Conservation (phyloP, 2,329 filamentous ascomycete genomes). For the Aureobasidium sp. region DNA sequence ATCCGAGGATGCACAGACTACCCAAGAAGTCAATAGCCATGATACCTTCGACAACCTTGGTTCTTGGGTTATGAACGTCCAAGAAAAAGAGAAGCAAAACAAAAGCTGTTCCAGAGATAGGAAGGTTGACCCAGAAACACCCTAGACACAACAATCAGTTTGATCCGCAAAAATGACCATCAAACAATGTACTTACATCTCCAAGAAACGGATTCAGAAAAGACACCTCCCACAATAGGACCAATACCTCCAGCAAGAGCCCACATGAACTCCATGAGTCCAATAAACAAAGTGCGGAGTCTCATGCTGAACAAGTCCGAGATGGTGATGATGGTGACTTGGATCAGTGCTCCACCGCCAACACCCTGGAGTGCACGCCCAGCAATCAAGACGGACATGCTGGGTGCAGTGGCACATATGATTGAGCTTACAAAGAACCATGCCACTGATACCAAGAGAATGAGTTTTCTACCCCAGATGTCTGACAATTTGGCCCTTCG, state of each 20-base stretch:
- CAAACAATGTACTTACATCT: constrained; percentile 15
- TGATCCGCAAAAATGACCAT: not conserved
- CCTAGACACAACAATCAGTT: not conserved
- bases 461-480: constrained; percentile 50
- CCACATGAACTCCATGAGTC: constrained; percentile 45
- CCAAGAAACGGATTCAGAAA: constrained; percentile 29
- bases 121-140: constrained; percentile 46
- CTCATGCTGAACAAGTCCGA: constrained; percentile 46
- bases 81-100: constrained; percentile 43
- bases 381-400: constrained; percentile 44
- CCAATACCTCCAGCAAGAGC: constrained; percentile 45
- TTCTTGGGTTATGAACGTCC: constrained; percentile 47
- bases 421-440: constrained; percentile 43
- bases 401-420: constrained; percentile 38
- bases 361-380: constrained; percentile 46
- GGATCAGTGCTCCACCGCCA: constrained; percentile 44
- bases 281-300: constrained; percentile 37
- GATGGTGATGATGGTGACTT: constrained; percentile 44
- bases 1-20: constrained; percentile 41
- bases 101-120: constrained; percentile 41
- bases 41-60: constrained; percentile 38
- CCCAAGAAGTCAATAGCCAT: constrained; percentile 48
- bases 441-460: constrained; percentile 39
- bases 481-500: constrained; percentile 44
- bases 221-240: constrained; percentile 37